Evolutionary conservation across 768 basidiomycete genomes (phyloP).

Genomic region (Suillus sp.): DNA sequence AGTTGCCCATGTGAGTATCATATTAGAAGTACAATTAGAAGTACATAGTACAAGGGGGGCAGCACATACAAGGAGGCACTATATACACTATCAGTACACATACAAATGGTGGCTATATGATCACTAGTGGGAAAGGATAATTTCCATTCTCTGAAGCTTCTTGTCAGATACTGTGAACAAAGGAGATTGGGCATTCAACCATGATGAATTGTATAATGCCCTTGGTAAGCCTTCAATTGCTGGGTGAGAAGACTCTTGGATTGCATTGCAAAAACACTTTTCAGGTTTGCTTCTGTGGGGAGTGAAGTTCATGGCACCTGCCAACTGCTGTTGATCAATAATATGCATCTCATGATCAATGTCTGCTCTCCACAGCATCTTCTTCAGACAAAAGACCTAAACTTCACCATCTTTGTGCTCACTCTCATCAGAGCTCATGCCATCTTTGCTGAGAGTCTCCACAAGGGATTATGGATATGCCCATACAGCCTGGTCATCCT

Average conservation of each 20-base stretch:
- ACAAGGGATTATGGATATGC: background rate
- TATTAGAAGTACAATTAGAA: too few relatives aligned
- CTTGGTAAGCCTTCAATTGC: background rate
- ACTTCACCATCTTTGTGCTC: slow-evolving; percentile 4
- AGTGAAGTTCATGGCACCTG: background rate
- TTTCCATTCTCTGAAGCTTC: background rate
- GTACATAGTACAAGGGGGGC: too few relatives aligned
- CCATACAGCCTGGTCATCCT: background rate
- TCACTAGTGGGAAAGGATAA: background rate
- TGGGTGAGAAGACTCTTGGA: background rate
- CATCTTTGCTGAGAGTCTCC: slow-evolving; percentile 4
- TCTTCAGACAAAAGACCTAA: background rate
- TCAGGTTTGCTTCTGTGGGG: background rate
- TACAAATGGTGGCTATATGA: background rate
- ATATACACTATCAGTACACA: too few relatives aligned
- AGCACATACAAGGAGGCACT: too few relatives aligned
- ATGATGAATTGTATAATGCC: background rate
- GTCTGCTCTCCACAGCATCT: background rate
- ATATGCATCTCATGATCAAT: background rate
- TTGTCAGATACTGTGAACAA: background rate
- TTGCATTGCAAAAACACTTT: background rate
- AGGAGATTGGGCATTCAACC: background rate
- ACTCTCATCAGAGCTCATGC: slow-evolving; percentile 12
- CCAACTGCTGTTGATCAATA: background rate
- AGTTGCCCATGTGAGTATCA: too few relatives aligned